These are phyloP conservation scores for Plantago ovata DNA, from an alignment of 257 asterid species.

Conservation along the genomic window DNA sequence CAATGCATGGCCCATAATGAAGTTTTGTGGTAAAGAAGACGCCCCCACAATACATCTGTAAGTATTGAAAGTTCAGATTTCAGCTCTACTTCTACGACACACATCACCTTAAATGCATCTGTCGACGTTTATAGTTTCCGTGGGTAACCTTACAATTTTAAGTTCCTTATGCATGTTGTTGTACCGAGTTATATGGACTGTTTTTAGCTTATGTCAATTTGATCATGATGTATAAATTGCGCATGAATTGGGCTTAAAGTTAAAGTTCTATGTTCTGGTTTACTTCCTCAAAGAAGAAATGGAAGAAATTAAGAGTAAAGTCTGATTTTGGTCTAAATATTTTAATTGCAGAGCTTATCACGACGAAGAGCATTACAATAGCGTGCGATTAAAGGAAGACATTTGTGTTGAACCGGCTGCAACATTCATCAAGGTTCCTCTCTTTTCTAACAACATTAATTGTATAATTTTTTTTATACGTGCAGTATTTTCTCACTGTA, in stretches of 20 bases:
- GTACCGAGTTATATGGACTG: too few species aligned
- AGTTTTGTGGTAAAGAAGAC: slow-evolving; percentile 50
- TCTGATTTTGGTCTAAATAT: neutral
- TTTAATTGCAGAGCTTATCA: slow-evolving; percentile 73
- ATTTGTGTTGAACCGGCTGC: slow-evolving; percentile 79
- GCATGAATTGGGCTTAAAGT: too few species aligned
- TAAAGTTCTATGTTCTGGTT: neutral
- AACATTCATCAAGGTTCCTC: slow-evolving; percentile 66
- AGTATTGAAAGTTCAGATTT: too few species aligned
- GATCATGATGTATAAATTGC: too few species aligned
- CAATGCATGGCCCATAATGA: slow-evolving; percentile 73
- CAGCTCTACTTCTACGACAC: too few species aligned
- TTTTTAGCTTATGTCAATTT: too few species aligned
- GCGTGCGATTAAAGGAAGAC: slow-evolving; percentile 81
- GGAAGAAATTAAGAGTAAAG: too few species aligned
- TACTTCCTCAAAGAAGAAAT: too few species aligned
- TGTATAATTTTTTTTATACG: slow-evolving; percentile 4
- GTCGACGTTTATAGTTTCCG: too few species aligned
- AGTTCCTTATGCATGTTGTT: too few species aligned
- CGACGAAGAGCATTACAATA: slow-evolving; percentile 92
- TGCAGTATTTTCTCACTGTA: slow-evolving; percentile 16
- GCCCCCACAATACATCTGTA: slow-evolving; percentile 91
- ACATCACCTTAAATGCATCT: too few species aligned
- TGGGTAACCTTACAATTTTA: too few species aligned
- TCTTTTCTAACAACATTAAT: slow-evolving; percentile 8